Evolutionary conservation across 495 filamentous ascomycete genomes (phyloP).

Genomic region (Aspergillus saccharolyticus): DNA sequence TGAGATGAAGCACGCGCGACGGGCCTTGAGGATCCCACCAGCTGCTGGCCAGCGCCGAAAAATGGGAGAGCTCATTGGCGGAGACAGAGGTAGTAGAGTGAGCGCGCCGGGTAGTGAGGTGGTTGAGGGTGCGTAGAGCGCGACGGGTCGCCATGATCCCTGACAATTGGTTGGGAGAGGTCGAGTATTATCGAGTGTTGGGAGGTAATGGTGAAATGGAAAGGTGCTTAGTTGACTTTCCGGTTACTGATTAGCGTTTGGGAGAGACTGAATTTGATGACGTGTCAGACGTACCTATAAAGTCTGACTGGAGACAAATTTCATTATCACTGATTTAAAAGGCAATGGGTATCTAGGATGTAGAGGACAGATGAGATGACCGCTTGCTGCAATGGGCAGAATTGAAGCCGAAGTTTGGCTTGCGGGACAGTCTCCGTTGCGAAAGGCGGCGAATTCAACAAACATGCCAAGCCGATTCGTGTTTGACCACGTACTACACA

Average conservation of each 20-base stretch:
- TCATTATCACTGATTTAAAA: not conserved
- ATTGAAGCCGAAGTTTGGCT: constrained; percentile 7
- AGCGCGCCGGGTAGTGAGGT: constrained; percentile 26
- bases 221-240: not conserved
- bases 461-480: constrained; percentile 1
- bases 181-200: not conserved
- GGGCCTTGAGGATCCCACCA: constrained; percentile 98
- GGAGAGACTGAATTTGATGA: not conserved
- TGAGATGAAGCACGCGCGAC: constrained; percentile 87
- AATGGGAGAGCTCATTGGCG: constrained; percentile 83
- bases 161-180: not conserved
- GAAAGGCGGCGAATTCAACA: not conserved
- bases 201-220: not conserved
- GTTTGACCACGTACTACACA: constrained; percentile 4
- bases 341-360: constrained; percentile 4
- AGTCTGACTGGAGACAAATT: not conserved
- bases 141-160: constrained; percentile 8
- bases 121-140: constrained; percentile 5
- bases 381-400: not conserved
- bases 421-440: not conserved
- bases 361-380: constrained; percentile 1
- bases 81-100: constrained; percentile 66
- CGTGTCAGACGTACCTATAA: not conserved
- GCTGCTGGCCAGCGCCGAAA: constrained; percentile 82
- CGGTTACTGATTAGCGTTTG: too few relatives aligned